These are phyloP conservation scores for Irpex sp. DNA, from an alignment of 1,284 basidiomycete genomes.

Conservation along the genomic window DNA sequence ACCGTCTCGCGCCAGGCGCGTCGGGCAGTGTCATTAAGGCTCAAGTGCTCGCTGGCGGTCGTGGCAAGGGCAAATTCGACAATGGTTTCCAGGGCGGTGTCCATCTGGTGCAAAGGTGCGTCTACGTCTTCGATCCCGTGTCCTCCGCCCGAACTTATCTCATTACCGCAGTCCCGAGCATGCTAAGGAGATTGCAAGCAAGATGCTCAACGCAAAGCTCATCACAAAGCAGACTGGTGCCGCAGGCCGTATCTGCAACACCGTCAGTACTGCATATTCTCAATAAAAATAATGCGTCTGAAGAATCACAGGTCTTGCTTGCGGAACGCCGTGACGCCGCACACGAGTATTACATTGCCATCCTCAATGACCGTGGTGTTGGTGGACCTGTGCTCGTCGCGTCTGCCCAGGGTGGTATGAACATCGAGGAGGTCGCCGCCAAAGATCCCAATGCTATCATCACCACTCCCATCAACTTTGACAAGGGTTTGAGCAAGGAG, in stretches of 20 bases:
- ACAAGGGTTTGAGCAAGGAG: constrained; percentile 75
- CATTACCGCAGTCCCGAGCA: constrained; percentile 70
- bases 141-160: constrained; percentile 4
- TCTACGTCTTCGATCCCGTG: constrained; percentile 9
- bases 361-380: constrained; percentile 92
- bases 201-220: constrained; percentile 95
- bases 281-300: constrained; percentile 7
- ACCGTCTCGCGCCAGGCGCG: constrained; percentile 41
- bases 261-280: constrained; percentile 50
- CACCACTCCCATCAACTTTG: constrained; percentile 90
- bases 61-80: constrained; percentile 98
- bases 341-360: constrained; percentile 98
- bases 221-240: constrained; percentile 99
- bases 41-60: constrained; percentile 97
- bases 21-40: constrained; percentile 92
- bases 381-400: constrained; percentile 93
- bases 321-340: constrained; percentile 92
- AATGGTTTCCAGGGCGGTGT: constrained; percentile 97
- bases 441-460: constrained; percentile 96
- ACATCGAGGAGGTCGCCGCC: constrained; percentile 99
- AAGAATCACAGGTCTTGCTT: constrained; percentile 80
- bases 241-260: constrained; percentile 90
- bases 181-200: constrained; percentile 81
- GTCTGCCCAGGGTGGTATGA: constrained; percentile 94
- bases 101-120: constrained; percentile 88